Conservation (phyloP, 495 filamentous ascomycete genomes). For the Penicillium paxilli region DNA sequence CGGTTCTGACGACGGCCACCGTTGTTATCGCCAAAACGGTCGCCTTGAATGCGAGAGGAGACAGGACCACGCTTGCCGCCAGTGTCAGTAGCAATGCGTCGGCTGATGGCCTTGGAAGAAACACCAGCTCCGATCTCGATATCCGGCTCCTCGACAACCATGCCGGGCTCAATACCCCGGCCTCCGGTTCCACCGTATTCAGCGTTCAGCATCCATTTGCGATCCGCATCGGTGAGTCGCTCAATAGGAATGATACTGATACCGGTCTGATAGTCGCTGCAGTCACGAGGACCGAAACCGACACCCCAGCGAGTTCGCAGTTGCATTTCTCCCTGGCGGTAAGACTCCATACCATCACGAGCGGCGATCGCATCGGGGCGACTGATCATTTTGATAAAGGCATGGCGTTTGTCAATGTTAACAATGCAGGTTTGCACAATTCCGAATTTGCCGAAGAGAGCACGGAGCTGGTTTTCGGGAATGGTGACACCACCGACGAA, state of each 20-base stretch:
- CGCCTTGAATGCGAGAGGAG: constrained; percentile 57
- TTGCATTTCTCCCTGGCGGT: constrained; percentile 68
- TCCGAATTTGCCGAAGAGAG: constrained; percentile 76
- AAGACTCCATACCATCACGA: constrained; percentile 87
- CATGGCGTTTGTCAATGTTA: constrained; percentile 94
- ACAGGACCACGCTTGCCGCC: constrained; percentile 72
- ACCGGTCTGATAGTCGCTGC: constrained; percentile 90
- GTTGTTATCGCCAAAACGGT: constrained; percentile 29
- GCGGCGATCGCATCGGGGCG: constrained; percentile 81
- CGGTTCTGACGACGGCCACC: constrained; percentile 43
- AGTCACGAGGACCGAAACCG: constrained; percentile 95
- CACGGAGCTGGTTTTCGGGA: constrained; percentile 76
- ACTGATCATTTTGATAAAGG: constrained; percentile 97
- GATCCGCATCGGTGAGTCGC: constrained; percentile 90
- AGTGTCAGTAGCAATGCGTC: constrained; percentile 77
- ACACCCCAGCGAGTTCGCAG: constrained; percentile 96
- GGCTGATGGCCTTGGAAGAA: constrained; percentile 90
- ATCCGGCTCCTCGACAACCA: constrained; percentile 95
- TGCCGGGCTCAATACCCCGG: constrained; percentile 71
- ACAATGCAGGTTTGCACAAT: constrained; percentile 96
- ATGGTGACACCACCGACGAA: constrained; percentile 96
- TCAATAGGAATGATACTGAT: constrained; percentile 91
- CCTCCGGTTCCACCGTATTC: constrained; percentile 93
- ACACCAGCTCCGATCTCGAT: constrained; percentile 98
- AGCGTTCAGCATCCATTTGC: constrained; percentile 95